Evolutionary conservation across 225 moss, liverwort and hornwort genomes (phyloP), one percentile per base, ranked within the genome.

Genomic region (Takakia lepidozioides): DNA sequence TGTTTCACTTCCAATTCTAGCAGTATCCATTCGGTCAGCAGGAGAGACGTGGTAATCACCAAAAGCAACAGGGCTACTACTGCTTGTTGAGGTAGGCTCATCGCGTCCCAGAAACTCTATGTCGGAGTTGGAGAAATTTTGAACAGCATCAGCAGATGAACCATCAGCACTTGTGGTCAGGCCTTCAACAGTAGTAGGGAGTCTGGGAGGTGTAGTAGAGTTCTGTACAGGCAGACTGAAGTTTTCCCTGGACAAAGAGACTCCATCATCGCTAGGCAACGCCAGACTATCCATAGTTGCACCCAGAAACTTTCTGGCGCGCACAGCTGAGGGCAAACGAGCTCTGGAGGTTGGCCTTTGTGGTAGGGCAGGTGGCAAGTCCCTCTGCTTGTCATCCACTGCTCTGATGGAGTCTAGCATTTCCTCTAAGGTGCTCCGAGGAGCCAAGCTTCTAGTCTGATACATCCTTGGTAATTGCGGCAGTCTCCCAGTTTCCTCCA

Each of bases 261-360:
- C n/a, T n/a, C n/a, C n/a, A 32, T 32, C 32, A 32, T 32, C 32
- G 11, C 32, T 32, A 11, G 32, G 32, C 32, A 32, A 6, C 7
- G 32, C 27, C 13, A 77, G 55, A 54, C 23, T 59, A 25, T 82
- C 84, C 56, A 71, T 58, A 7, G 58, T 76, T 18, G 66, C 59
- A 19, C 61, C 64, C 23, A 68, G 58, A 8, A 74, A 52, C 68
- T 83, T 98, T 71, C 75, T 82, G 30, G 80, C 75, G 56, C 98
- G 87, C 51, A 75, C 65, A 43, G 84, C 61, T 16, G 93, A 86
- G 15, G 86, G 77, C 45, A 91, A 62, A 21, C 98, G 85, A 38
- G 78, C 78, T 60, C 81, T 64, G 13, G 87, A 87, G 19, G 87
- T 66, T 23, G 98, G 87, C 40, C 78, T 65, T 52, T 85, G 60